Conservation (phyloP, 2,329 filamentous ascomycete species). For the Neurospora sp. region DNA sequence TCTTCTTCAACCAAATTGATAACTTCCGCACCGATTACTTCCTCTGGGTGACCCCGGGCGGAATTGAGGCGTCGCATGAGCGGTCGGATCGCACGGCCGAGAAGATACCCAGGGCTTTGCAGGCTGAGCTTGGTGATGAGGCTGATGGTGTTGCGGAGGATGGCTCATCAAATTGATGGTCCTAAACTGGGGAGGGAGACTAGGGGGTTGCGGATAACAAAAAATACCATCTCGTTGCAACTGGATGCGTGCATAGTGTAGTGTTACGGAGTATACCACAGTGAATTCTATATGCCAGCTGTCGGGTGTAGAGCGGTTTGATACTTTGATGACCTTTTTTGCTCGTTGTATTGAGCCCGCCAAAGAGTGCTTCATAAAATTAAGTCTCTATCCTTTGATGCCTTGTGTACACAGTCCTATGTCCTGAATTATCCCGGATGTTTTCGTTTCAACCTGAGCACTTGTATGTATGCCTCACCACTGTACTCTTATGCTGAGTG, state of each 20-base stretch:
- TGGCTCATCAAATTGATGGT: constrained; percentile 7
- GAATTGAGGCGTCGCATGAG: constrained; percentile 50
- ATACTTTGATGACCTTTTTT: background rate
- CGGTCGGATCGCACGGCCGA: constrained; percentile 30
- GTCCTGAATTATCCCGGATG: background rate
- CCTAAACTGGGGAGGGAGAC: background rate
- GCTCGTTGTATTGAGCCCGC: background rate
- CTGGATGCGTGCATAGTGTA: background rate
- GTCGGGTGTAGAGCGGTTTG: background rate
- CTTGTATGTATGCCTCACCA: background rate
- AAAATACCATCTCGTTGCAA: background rate
- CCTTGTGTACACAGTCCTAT: background rate
- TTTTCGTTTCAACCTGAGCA: background rate
- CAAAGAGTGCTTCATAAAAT: background rate
- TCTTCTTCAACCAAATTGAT: constrained; percentile 72
- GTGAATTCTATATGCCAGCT: background rate
- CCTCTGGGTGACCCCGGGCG: constrained; percentile 63
- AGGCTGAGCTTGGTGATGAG: constrained; percentile 42
- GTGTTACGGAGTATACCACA: background rate
- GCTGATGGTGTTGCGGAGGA: constrained; percentile 31
- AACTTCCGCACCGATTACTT: constrained; percentile 64
- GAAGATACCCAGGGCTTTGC: constrained; percentile 29
- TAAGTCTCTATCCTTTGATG: background rate
- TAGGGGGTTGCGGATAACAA: too few species aligned
- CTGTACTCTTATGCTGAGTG: background rate